These are phyloP conservation scores for Sarocladium brachiariae DNA, from an alignment of 2,329 filamentous ascomycete species.

Conservation along the genomic window DNA sequence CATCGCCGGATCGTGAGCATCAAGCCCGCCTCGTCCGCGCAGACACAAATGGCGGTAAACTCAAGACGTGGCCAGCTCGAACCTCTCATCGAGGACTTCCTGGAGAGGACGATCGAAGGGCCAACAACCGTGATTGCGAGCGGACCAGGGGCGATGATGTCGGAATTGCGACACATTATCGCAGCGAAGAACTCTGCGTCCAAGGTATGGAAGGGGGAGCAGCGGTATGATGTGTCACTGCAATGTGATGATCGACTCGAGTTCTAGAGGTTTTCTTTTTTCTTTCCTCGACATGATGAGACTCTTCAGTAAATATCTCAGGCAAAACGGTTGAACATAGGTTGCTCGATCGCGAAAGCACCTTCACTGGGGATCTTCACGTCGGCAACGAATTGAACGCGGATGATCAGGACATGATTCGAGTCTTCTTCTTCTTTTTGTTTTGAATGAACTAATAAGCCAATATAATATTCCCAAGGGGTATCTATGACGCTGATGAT, in stretches of 20 bases:
- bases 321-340: too few relatives aligned
- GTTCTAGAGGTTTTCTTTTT: too few relatives aligned
- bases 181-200: slow-evolving; percentile 44
- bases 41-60: slow-evolving; percentile 19
- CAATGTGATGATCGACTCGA: slow-evolving; percentile 56
- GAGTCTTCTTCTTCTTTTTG: too few relatives aligned
- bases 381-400: too few relatives aligned
- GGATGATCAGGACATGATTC: too few relatives aligned
- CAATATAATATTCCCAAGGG: not conserved
- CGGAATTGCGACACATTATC: slow-evolving; percentile 46
- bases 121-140: slow-evolving; percentile 52
- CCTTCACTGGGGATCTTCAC: too few relatives aligned
- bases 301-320: too few relatives aligned
- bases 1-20: not conserved
- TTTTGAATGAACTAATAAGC: not conserved
- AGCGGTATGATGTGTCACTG: slow-evolving; percentile 47
- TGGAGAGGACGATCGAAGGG: slow-evolving; percentile 37
- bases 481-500: not conserved
- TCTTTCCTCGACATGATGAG: too few relatives aligned
- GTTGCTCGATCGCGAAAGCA: too few relatives aligned
- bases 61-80: slow-evolving; percentile 38
- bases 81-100: slow-evolving; percentile 40
- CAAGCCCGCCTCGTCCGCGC: slow-evolving; percentile 10
- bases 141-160: slow-evolving; percentile 53
- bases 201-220: slow-evolving; percentile 52